Percentiles rank a stretch among this genome's conserved stretches.
phyloP scores from a whole-genome alignment of 352 stramenopile genomes.

The Pythium grandisporangium region DNA sequence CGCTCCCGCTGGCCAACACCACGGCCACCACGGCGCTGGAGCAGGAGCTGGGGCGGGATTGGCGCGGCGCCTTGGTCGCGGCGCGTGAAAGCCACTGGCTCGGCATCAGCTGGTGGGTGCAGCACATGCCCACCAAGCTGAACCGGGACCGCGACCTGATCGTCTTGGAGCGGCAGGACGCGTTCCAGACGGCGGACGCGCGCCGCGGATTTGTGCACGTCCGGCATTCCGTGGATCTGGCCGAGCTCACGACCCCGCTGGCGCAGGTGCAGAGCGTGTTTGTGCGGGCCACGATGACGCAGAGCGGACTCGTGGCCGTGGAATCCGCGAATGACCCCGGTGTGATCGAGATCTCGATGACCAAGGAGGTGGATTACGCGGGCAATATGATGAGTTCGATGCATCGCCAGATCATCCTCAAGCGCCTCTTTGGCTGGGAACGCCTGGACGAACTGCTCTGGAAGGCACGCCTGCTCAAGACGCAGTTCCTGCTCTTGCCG shows the following conservation, averaged over 20 bases:
- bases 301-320: conserved; percentile 12
- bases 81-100: too few species aligned
- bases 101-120: conserved; percentile 17
- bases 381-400: conserved; percentile 2
- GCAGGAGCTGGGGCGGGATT: neutral
- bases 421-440: conserved; percentile 7
- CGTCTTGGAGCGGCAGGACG: conserved; percentile 10
- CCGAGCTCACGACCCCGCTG: conserved; percentile 2
- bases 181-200: conserved; percentile 3
- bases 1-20: neutral
- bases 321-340: conserved; percentile 11
- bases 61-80: too few species aligned
- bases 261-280: conserved; percentile 8
- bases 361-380: conserved; percentile 10
- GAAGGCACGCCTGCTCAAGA: conserved; percentile 8
- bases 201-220: conserved; percentile 9
- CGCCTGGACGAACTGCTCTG: conserved; percentile 10
- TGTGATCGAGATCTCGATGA: conserved; percentile 7
- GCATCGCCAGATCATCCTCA: conserved; percentile 10
- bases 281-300: conserved; percentile 9
- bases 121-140: conserved; percentile 16
- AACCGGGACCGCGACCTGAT: conserved; percentile 14
- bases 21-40: neutral
- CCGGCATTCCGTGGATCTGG: conserved; percentile 11
- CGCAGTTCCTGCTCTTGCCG: neutral